phyloP scores from a whole-genome alignment of 2,329 filamentous ascomycete species.

The Paecilomyces fulvus region DNA sequence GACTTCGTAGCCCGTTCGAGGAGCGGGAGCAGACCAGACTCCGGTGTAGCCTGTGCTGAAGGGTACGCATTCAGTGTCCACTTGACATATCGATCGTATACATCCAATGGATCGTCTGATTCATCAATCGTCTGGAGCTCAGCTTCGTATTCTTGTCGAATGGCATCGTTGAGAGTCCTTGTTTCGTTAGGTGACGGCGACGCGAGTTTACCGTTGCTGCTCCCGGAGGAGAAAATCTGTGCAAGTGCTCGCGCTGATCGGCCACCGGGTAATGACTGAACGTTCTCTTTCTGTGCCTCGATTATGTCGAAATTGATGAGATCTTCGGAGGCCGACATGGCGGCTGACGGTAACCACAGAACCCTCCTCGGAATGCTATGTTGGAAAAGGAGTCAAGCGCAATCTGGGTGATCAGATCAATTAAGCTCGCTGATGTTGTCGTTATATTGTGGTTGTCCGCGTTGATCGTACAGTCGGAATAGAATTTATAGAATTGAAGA shows the following conservation, averaged over 20 bases:
- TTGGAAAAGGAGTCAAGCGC: not conserved
- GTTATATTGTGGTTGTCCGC: not conserved
- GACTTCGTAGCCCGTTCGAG: conserved; percentile 88
- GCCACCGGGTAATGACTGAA: conserved; percentile 81
- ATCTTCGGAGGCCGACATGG: conserved; percentile 35
- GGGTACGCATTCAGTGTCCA: conserved; percentile 96
- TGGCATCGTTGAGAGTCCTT: conserved; percentile 67
- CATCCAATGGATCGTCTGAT: conserved; percentile 87
- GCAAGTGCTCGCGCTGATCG: conserved; percentile 84
- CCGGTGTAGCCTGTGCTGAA: conserved; percentile 79
- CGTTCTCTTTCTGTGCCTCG: conserved; percentile 96
- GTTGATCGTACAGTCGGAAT: not conserved
- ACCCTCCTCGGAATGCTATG: not conserved
- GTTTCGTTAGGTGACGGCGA: conserved; percentile 64
- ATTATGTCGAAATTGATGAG: conserved; percentile 73
- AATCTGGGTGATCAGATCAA: not conserved
- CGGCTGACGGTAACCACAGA: conserved; percentile 8
- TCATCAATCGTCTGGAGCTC: conserved; percentile 73
- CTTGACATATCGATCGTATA: conserved; percentile 93
- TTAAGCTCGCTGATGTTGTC: not conserved
- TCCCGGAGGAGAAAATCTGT: conserved; percentile 53
- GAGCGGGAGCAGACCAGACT: conserved; percentile 80
- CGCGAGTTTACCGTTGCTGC: conserved; percentile 42
- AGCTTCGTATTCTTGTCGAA: conserved; percentile 75
- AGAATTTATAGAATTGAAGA: not conserved